These are phyloP conservation scores for Dendrobium huoshanense DNA, from an alignment of 106 monocot species.

Conservation along the genomic window DNA sequence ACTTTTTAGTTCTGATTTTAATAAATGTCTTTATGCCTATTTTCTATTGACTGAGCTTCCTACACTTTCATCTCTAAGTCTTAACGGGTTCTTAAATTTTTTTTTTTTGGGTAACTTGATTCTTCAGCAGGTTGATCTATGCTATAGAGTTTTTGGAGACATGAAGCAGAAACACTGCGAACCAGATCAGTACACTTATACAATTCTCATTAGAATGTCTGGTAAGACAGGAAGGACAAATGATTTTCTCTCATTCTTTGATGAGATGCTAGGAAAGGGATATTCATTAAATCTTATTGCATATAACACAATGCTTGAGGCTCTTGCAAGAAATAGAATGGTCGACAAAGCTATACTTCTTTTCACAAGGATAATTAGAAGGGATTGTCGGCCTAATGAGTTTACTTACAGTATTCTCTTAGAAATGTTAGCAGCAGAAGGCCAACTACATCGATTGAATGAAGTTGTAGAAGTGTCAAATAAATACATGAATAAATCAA, in stretches of 20 bases:
- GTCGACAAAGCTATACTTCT: slow-evolving; percentile 62
- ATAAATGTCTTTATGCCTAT: background rate
- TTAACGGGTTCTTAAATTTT: background rate
- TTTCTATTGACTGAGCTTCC: background rate
- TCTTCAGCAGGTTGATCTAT: slow-evolving; percentile 54
- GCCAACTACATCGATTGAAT: slow-evolving; percentile 47
- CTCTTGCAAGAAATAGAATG: slow-evolving; percentile 71
- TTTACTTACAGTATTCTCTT: slow-evolving; percentile 76
- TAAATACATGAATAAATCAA: slow-evolving; percentile 60
- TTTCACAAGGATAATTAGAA: slow-evolving; percentile 86
- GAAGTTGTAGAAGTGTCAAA: slow-evolving; percentile 68
- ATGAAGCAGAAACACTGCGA: slow-evolving; percentile 83
- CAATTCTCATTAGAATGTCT: slow-evolving; percentile 86
- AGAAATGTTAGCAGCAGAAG: slow-evolving; percentile 51
- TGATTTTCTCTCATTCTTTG: slow-evolving; percentile 51
- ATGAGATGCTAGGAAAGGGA: slow-evolving; percentile 78
- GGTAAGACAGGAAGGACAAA: slow-evolving; percentile 59
- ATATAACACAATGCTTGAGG: slow-evolving; percentile 90
- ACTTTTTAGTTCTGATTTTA: background rate
- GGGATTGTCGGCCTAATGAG: slow-evolving; percentile 72
- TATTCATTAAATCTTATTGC: slow-evolving; percentile 53
- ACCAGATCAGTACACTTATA: slow-evolving; percentile 87
- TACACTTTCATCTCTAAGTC: background rate
- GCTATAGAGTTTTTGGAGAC: slow-evolving; percentile 64
- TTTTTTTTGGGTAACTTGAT: slow-evolving; percentile 12